These are phyloP conservation scores for Geotrichum carabidarum DNA, from an alignment of 1,139 yeast genomes.

Conservation along the genomic window DNA sequence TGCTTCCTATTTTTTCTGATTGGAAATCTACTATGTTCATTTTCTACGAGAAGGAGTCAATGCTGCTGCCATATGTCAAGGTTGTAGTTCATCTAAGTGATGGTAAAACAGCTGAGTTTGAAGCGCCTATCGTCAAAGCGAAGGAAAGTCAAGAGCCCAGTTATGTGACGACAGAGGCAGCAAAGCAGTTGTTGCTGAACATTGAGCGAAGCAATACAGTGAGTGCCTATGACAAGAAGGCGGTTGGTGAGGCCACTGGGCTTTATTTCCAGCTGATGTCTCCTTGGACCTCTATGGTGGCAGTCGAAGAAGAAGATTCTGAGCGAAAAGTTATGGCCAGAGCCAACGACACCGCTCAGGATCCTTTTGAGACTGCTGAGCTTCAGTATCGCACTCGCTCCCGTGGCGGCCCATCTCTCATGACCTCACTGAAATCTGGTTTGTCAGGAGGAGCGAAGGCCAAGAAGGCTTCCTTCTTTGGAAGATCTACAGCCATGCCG, in stretches of 20 bases:
- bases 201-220: not conserved
- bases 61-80: conserved; percentile 9
- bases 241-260: conserved; percentile 5
- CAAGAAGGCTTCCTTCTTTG: no score
- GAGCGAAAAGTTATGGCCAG: not conserved
- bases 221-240: not conserved
- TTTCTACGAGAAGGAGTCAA: conserved; percentile 1
- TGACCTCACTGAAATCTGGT: no score
- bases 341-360: no score
- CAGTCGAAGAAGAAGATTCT: conserved; percentile 7
- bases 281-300: conserved; percentile 15
- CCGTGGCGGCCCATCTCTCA: no score
- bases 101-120: not conserved
- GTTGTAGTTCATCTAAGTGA: not conserved
- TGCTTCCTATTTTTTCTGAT: conserved; percentile 5
- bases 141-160: not conserved
- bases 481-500: no score
- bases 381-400: not conserved
- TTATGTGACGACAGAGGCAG: conserved; percentile 8
- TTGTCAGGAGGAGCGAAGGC: no score
- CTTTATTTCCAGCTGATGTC: conserved; percentile 11
- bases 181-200: conserved; percentile 3
- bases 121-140: not conserved
- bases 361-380: no score
- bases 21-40: conserved; percentile 9